Evolutionary conservation across 2,329 filamentous ascomycete species (phyloP), one percentile per base, ranked within the genome.

Genomic region (Beauveria caledonica): DNA sequence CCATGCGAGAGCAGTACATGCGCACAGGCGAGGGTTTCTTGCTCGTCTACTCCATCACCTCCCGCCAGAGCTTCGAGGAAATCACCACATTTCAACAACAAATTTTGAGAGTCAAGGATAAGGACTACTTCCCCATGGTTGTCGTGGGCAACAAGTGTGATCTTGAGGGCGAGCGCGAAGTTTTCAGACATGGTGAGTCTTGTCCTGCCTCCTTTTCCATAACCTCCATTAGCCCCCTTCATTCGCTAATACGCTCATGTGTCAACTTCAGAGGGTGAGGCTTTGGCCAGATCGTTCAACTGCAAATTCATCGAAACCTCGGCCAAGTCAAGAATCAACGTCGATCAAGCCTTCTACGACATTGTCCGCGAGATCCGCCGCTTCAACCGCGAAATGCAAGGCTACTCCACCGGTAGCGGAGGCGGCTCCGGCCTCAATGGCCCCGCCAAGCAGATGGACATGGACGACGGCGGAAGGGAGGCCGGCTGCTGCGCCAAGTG

Each of bases 1-100:
- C 94, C 58, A 97, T 99, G 94, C 85, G 94, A 73, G 94, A 99
- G 80, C 94, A 97, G 79, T 99, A 97, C 83, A 99, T 99, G 93
- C 88, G 94, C 71, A 97, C 93, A 25, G 94, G 94, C 73, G 94
- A 99, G 78, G 94, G 94, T 58, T 99, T 99, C 78, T 80, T 99
- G 71, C 86, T 99, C 58, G 92, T 97, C 71, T 97, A 97, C 82
- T 96, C 92, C 67, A 99, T 99, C 80, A 97, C 90, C 60, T 97
- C 93, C 71, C 86, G 92, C 71, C 92, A 97, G 77, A 96, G 90
- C 70, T 97, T 97, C 71, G 93, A 99, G 74, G 94, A 99, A 80
- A 97, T 99, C 76, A 89, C 92, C 77, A 96, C 92, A 53, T 97
- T 97, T 78, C 92, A 97, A 77, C 92, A 97, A 81, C 94, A 99